Conservation (phyloP, 495 filamentous ascomycete genomes). For the Bombardia bombarda region DNA sequence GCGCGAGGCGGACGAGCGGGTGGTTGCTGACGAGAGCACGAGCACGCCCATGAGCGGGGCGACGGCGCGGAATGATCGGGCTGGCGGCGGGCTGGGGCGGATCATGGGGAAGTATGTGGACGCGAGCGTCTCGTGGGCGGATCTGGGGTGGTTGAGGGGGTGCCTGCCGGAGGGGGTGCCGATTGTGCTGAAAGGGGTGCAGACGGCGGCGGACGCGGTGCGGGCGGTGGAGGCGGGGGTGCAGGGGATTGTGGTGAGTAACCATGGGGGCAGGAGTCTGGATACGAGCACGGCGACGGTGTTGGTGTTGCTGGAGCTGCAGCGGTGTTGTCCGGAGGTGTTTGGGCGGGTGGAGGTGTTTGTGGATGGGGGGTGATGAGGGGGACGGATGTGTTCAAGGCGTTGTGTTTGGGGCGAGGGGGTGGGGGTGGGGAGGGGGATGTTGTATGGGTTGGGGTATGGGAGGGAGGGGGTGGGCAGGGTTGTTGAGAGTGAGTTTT, state of each 20-base stretch:
- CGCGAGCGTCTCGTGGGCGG: constrained; percentile 66
- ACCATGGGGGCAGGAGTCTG: constrained; percentile 63
- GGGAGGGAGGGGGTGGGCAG: constrained; percentile 43
- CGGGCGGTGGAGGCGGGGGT: constrained; percentile 46
- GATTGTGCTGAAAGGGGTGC: constrained; percentile 59
- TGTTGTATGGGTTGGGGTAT: constrained; percentile 57
- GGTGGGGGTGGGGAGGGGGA: constrained; percentile 60
- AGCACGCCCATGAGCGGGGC: constrained; percentile 51
- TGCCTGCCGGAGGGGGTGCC: constrained; percentile 33
- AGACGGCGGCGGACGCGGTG: constrained; percentile 52
- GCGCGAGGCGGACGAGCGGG: constrained; percentile 51
- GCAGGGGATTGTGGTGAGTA: constrained; percentile 54
- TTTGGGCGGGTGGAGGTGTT: constrained; percentile 56
- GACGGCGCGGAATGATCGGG: constrained; percentile 53
- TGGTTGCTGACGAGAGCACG: constrained; percentile 46
- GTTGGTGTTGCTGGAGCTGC: constrained; percentile 56
- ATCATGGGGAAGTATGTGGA: constrained; percentile 70
- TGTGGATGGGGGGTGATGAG: constrained; percentile 57
- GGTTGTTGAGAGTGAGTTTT: neutral
- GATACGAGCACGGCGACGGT: constrained; percentile 58
- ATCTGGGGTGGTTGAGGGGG: constrained; percentile 44
- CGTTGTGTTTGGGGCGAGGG: constrained; percentile 55
- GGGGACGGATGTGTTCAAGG: constrained; percentile 64
- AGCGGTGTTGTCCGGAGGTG: constrained; percentile 49
- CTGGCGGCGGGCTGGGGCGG: constrained; percentile 62